These are phyloP conservation scores for Ophiognomonia clavigignenti-juglandacearum DNA, from an alignment of 2,329 filamentous ascomycete genomes.

Conservation along the genomic window DNA sequence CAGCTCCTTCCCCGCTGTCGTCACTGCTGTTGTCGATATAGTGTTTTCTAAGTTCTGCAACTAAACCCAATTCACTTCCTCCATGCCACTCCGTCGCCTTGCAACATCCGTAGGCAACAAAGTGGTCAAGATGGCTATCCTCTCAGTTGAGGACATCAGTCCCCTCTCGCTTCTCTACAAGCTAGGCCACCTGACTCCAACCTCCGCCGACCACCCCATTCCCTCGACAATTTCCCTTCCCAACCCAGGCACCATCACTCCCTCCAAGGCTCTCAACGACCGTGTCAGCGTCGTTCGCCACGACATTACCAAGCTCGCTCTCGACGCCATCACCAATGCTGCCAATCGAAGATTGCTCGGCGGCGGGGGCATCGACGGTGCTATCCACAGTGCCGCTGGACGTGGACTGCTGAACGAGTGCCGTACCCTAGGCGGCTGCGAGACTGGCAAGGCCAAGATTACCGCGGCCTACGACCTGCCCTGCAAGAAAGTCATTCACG, in stretches of 20 bases:
- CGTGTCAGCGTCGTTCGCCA: conserved; percentile 65
- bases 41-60: not conserved
- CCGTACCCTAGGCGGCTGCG: conserved; percentile 63
- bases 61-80: not conserved
- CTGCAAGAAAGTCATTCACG: conserved; percentile 76
- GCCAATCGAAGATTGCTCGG: conserved; percentile 76
- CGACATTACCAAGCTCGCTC: conserved; percentile 75
- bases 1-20: conserved; percentile 14
- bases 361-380: conserved; percentile 85
- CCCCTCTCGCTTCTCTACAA: conserved; percentile 64
- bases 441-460: conserved; percentile 76
- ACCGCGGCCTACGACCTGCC: conserved; percentile 74
- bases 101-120: not conserved
- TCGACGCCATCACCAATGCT: conserved; percentile 89
- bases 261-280: conserved; percentile 58
- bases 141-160: conserved; percentile 51
- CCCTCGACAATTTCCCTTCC: conserved; percentile 20
- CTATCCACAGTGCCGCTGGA: conserved; percentile 83
- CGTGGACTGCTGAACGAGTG: conserved; percentile 65
- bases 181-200: conserved; percentile 38
- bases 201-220: conserved; percentile 12
- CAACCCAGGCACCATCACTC: conserved; percentile 19
- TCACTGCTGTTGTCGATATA: too few species aligned
- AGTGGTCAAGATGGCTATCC: conserved; percentile 30
- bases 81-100: not conserved